Percentiles rank a stretch among this genome's conserved stretches.
Evolutionary conservation across 495 filamentous ascomycete species (phyloP).

Genomic region (Lepidopterella palustris): DNA sequence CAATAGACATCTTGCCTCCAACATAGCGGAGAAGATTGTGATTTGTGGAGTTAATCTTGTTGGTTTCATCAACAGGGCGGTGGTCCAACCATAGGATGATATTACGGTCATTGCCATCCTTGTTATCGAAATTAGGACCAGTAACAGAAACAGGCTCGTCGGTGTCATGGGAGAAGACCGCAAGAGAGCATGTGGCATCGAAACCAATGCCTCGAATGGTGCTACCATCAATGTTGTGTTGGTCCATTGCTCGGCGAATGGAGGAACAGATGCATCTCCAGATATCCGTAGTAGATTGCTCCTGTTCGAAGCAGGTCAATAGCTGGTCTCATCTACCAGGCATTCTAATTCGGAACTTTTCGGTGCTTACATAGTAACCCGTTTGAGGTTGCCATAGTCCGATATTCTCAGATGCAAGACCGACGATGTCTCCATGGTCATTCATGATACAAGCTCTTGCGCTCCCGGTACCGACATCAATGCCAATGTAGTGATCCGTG

Average conservation of each 20-base stretch:
- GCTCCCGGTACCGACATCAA: conserved; percentile 94
- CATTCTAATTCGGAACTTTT: neutral
- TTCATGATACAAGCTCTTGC: conserved; percentile 93
- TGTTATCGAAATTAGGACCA: conserved; percentile 70
- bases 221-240: conserved; percentile 66
- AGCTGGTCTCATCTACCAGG: neutral
- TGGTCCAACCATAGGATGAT: conserved; percentile 92
- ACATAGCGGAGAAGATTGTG: conserved; percentile 95
- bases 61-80: conserved; percentile 79
- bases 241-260: conserved; percentile 66
- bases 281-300: conserved; percentile 97
- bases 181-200: conserved; percentile 92
- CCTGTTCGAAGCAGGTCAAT: conserved; percentile 43
- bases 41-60: conserved; percentile 82
- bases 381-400: conserved; percentile 88
- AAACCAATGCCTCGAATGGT: conserved; percentile 86
- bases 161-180: conserved; percentile 81
- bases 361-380: conserved; percentile 67
- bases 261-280: conserved; percentile 85
- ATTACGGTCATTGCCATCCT: conserved; percentile 70
- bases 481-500: conserved; percentile 72
- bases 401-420: conserved; percentile 83
- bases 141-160: conserved; percentile 87
- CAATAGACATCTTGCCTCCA: conserved; percentile 92
- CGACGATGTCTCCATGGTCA: conserved; percentile 83